Base-by-base conservation (phyloP, 2,329 filamentous ascomycete species). In the Phyllosticta ampelicida region DNA sequence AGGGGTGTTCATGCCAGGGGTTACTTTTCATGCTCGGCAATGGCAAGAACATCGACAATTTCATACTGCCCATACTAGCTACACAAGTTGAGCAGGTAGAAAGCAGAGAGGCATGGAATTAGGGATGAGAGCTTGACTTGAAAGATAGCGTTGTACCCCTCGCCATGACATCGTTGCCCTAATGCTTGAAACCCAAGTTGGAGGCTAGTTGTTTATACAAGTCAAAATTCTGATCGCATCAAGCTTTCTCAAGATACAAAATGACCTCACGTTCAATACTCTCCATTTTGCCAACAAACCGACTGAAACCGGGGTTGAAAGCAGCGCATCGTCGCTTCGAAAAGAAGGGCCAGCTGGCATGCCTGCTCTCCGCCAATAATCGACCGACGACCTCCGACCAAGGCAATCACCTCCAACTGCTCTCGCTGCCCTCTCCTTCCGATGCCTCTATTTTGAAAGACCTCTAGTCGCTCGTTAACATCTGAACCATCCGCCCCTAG, bases 391-490 rank as follows among this genome's bases (percentile, higher is more conserved):
- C 20, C 30, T 19, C 55, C 30, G 28, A 48, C 49, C 49, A 26
- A 21, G 19, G 23, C 49, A 18, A 21, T 51, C n/a, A 36, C n/a
- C 36, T 11, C 21, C 49, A n/a, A 26, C 49, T 18, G 19, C 49
- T 6, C 16, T 21, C 49, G 19, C 23, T 9, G 49, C 23, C 23
- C 23, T 51, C 11, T 51, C 49, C 23, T 21, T 51, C 23, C 49
- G 21, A 51, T 51, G 49, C 49, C 5, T 49, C 53, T 49, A 58
- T 49, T 36, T 19, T 11, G 13, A 11, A 9, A 50, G 26, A 51
- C 55, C 55, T 51, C 55, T 30, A 20, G 51, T 53, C 55, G 50
- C 55, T 58, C 55, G 50, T 58, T 53, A 8, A 6, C 36, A 16
- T n/a, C 53, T 53, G 19, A 28, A 8, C 19, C 8, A 26, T 10